A percentile compares a stretch with the other conserved stretches of the same genome.
Evolutionary conservation across 148 eudicot species (phyloP).

Genomic region (Euryodendron excelsum): DNA sequence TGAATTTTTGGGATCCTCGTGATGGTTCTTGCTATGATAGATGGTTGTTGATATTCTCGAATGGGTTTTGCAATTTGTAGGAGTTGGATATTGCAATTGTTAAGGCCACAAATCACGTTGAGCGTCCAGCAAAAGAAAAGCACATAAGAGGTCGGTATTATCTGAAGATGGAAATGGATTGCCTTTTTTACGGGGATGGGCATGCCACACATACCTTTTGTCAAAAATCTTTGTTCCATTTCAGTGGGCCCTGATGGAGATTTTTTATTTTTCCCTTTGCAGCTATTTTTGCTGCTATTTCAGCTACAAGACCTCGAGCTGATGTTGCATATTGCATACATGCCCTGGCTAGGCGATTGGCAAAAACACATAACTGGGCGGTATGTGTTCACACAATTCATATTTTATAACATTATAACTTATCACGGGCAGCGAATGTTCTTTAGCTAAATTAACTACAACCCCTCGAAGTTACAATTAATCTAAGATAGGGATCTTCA

Average conservation of each 20-base stretch:
- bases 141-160: constrained; percentile 66
- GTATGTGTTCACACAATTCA: constrained; percentile 37
- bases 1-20: background rate
- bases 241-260: constrained; percentile 16
- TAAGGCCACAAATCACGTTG: constrained; percentile 92
- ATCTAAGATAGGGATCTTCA: background rate
- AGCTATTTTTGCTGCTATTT: constrained; percentile 87
- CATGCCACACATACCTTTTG: no score
- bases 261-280: constrained; percentile 25
- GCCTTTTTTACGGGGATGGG: background rate
- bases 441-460: background rate
- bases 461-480: background rate
- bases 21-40: background rate
- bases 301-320: constrained; percentile 91
- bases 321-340: constrained; percentile 96
- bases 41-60: constrained; percentile 5
- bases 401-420: background rate
- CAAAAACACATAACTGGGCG: constrained; percentile 96
- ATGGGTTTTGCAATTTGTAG: constrained; percentile 31
- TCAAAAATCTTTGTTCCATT: background rate
- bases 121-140: constrained; percentile 88
- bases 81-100: constrained; percentile 91
- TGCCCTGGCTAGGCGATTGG: constrained; percentile 81
- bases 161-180: constrained; percentile 3
- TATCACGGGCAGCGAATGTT: background rate